Evolutionary conservation across 805 yeast species (phyloP).

Genomic region (Zygoascus bituminiphila): DNA sequence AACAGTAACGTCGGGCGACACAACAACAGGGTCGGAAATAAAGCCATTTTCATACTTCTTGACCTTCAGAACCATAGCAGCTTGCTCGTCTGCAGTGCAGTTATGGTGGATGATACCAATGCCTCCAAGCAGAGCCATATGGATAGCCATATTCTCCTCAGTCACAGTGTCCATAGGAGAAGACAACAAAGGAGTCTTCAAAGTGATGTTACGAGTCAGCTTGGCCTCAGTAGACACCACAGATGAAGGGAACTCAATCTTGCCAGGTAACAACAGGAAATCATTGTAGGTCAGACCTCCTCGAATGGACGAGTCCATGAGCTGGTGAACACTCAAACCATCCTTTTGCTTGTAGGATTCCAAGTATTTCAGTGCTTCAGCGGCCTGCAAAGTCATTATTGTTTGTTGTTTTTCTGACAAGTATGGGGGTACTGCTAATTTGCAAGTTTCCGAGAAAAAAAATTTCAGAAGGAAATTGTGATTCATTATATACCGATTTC

Average conservation of each 20-base stretch:
- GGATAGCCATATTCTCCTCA: slow-evolving; percentile 94
- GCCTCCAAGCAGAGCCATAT: slow-evolving; percentile 98
- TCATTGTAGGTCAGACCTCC: slow-evolving; percentile 98
- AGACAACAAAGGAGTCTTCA: slow-evolving; percentile 91
- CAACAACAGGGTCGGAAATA: slow-evolving; percentile 87
- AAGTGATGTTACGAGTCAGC: slow-evolving; percentile 83
- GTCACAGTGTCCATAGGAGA: slow-evolving; percentile 99
- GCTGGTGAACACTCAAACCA: slow-evolving; percentile 73
- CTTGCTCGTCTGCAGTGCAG: slow-evolving; percentile 94
- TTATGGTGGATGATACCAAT: slow-evolving; percentile 98
- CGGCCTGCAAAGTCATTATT: slow-evolving; percentile 1
- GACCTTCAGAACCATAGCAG: slow-evolving; percentile 94
- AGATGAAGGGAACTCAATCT: slow-evolving; percentile 78
- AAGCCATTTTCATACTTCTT: slow-evolving; percentile 97
- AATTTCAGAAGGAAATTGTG: background rate
- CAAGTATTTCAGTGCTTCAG: slow-evolving; percentile 55
- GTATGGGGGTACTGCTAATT: background rate
- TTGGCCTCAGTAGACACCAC: slow-evolving; percentile 72
- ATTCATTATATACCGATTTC: background rate
- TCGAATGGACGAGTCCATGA: slow-evolving; percentile 82
- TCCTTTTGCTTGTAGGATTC: slow-evolving; percentile 62
- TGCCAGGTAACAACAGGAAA: slow-evolving; percentile 90
- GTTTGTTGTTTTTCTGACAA: background rate
- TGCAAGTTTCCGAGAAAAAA: slow-evolving; percentile 1
- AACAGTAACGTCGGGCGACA: slow-evolving; percentile 68